Evolutionary conservation across 2,329 filamentous ascomycete genomes (phyloP), one percentile per base, ranked within the genome.

Genomic region (Colletotrichum tamarilloi): DNA sequence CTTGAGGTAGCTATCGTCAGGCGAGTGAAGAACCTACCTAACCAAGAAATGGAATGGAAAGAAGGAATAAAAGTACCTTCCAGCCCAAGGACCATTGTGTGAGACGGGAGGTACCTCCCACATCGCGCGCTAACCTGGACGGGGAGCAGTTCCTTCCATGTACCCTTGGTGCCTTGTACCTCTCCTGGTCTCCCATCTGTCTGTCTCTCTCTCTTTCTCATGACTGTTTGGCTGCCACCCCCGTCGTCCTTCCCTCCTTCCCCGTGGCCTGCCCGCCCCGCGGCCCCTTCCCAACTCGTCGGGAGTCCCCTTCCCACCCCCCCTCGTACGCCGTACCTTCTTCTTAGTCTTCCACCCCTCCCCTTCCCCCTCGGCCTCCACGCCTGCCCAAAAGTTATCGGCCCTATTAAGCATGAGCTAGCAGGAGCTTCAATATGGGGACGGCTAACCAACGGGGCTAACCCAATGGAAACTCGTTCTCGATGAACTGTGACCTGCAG

Each of bases 251-350:
- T 57, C 58, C 24, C 59, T 46, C 32, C 55, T 63, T 70, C 70
- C 70, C 70, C 55, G 22, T 56, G 59, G 66, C 67, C 60, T 65
- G 66, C 67, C 59, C 56, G 67, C 70, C 70, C 70, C 70, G 60
- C 67, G 70, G 60, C 70, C 66, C 70, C 70, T 73, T 70, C 70
- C 70, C 70, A 73, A 62, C 67, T 70, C 67, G 60, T 70, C 70
- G 70, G 70, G 63, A 73, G 65, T 56, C 46, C 60, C 63, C 68
- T 49, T 56, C n/a, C 49, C 42, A 49, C 26, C 26, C 46, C 60
- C 28, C 38, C 2, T 19, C 38, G 16, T 42, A 35, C 32, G 32
- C 11, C 32, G 11, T 35, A 19, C 16, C 38, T 42, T 42, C 16
- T 42, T 42, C 38, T 19, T 19, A 42, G 16, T 32, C 22, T 12